These are phyloP conservation scores for Passiflora organensis DNA, from an alignment of 345 rosid species.

Conservation along the genomic window DNA sequence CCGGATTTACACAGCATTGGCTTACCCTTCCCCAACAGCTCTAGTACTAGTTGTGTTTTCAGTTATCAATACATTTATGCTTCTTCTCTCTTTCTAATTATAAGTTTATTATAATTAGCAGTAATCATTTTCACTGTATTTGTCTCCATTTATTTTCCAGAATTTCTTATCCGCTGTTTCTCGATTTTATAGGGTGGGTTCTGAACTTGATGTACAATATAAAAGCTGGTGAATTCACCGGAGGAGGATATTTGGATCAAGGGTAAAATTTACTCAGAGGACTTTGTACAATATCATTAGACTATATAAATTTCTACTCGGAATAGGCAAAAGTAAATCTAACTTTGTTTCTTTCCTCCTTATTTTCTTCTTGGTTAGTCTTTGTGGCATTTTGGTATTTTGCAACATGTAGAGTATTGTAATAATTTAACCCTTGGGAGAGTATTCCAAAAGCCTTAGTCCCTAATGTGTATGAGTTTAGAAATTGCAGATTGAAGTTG, in stretches of 20 bases:
- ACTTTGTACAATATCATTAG: conserved; percentile 43
- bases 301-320: conserved; percentile 19
- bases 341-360: too few relatives aligned
- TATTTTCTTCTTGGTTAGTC: conserved; percentile 12
- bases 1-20: too few relatives aligned
- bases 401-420: conserved; percentile 23
- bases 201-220: conserved; percentile 29
- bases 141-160: neutral
- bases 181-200: conserved; percentile 26
- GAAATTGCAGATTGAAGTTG: too few relatives aligned
- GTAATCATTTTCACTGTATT: too few relatives aligned
- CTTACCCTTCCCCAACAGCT: too few relatives aligned
- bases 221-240: conserved; percentile 34
- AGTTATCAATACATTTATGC: too few relatives aligned
- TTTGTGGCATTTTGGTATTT: conserved; percentile 25
- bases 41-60: too few relatives aligned
- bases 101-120: neutral
- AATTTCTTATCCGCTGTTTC: neutral
- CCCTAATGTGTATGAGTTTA: too few relatives aligned
- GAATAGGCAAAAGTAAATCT: conserved; percentile 17
- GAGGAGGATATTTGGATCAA: conserved; percentile 19
- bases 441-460: too few relatives aligned
- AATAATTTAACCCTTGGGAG: neutral
- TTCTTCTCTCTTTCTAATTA: too few relatives aligned
- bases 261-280: conserved; percentile 28